Evolutionary conservation across 2,329 filamentous ascomycete species (phyloP).

Genomic region (Fusarium xyrophilum): DNA sequence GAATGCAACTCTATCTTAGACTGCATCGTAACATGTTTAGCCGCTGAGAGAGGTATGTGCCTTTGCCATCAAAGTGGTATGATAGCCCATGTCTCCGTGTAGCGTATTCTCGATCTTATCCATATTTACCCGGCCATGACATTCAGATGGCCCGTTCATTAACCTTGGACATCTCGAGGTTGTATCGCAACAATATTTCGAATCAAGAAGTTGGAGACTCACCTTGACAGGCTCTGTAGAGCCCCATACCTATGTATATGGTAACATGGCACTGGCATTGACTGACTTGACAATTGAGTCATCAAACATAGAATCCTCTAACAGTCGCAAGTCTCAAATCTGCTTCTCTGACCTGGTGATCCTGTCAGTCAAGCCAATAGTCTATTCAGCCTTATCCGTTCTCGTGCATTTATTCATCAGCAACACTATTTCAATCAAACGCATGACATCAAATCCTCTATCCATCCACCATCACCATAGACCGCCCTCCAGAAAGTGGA

Average conservation of each 20-base stretch:
- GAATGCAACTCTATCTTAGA: background rate
- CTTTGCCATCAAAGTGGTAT: background rate
- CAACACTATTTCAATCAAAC: background rate
- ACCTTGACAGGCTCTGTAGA: too few species aligned
- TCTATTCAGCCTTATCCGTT: background rate
- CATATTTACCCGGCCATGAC: background rate
- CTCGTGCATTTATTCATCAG: background rate
- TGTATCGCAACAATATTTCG: rapidly evolving
- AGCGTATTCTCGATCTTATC: background rate
- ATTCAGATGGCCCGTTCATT: background rate
- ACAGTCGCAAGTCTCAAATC: background rate
- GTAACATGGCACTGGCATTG: background rate
- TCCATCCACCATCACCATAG: too few species aligned
- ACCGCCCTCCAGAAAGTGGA: background rate
- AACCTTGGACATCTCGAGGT: rapidly evolving
- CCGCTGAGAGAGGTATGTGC: rapidly evolving
- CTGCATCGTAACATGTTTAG: too few species aligned
- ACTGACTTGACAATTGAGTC: background rate
- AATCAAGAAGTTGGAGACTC: rapidly evolving
- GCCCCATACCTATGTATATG: rapidly evolving
- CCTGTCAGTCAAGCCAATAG: rapidly evolving
- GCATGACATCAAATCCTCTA: background rate
- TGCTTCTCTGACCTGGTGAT: rapidly evolving
- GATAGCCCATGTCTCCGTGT: background rate
- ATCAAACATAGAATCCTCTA: background rate